Percentiles rank a stretch among this genome's conserved stretches.
Evolutionary conservation across 345 rosid genomes (phyloP).

Genomic region (Euphorbia tirucalli): DNA sequence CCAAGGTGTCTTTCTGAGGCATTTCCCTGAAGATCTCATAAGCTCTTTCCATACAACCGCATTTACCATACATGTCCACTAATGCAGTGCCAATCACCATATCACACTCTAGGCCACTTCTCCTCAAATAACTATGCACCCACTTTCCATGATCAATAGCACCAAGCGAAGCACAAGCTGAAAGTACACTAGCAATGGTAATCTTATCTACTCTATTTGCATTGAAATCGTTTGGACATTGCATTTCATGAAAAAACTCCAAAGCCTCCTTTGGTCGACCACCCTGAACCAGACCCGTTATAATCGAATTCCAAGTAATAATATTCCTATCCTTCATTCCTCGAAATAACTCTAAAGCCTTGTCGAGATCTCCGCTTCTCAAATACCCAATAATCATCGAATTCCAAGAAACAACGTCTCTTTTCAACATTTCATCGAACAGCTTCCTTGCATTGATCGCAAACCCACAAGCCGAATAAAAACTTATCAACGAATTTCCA

Average conservation of each 20-base stretch:
- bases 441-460: constrained; percentile 32
- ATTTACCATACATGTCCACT: constrained; percentile 68
- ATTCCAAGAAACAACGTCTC: constrained; percentile 62
- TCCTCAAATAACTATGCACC: constrained; percentile 44
- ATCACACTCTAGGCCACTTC: constrained; percentile 48
- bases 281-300: constrained; percentile 56
- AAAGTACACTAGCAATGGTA: constrained; percentile 49
- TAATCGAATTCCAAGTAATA: constrained; percentile 57
- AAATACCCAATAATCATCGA: constrained; percentile 47
- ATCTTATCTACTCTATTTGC: constrained; percentile 47
- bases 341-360: constrained; percentile 37
- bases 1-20: constrained; percentile 46
- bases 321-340: constrained; percentile 41
- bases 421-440: constrained; percentile 53
- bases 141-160: constrained; percentile 52
- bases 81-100: constrained; percentile 50
- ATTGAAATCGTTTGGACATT: constrained; percentile 14
- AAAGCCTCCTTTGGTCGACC: constrained; percentile 50
- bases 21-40: constrained; percentile 41
- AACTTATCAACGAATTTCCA: constrained; percentile 42
- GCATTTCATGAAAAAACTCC: constrained; percentile 52
- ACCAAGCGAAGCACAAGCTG: constrained; percentile 66
- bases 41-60: constrained; percentile 50
- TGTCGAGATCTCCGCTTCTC: constrained; percentile 48
- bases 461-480: constrained; percentile 33